These are phyloP conservation scores for Aspergillus nanangensis DNA, from an alignment of 495 filamentous ascomycete genomes.

Conservation along the genomic window DNA sequence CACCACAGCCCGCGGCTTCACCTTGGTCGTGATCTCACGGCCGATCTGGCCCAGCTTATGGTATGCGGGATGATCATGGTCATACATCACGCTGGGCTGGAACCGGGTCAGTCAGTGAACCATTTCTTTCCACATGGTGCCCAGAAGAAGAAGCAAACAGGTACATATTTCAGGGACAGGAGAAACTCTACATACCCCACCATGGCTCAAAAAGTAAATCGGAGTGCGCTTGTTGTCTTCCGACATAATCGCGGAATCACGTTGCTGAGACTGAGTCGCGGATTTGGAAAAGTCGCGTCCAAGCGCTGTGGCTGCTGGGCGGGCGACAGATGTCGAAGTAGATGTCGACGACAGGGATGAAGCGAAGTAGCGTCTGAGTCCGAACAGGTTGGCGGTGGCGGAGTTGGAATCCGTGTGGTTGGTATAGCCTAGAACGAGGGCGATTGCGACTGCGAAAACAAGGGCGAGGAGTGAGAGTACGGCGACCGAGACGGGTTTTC, in stretches of 20 bases:
- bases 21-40: constrained; percentile 71
- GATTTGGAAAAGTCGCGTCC: no score
- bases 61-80: constrained; percentile 70
- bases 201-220: constrained; percentile 77
- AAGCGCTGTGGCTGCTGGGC: not conserved
- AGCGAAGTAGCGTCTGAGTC: constrained; percentile 21
- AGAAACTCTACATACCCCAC: constrained; percentile 69
- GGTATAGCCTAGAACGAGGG: constrained; percentile 1
- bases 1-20: constrained; percentile 76
- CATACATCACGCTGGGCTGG: constrained; percentile 72
- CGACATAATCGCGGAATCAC: no score
- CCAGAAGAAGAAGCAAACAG: not conserved
- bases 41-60: constrained; percentile 64
- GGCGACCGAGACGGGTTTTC: not conserved
- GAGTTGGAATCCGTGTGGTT: not conserved
- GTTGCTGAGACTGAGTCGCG: no score
- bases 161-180: not conserved
- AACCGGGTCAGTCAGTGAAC: not conserved
- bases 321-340: not conserved
- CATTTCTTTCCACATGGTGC: not conserved
- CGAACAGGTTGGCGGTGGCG: constrained; percentile 29
- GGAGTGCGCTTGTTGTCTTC: constrained; percentile 43
- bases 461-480: constrained; percentile 5
- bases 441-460: constrained; percentile 5
- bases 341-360: constrained; percentile 3